Percentiles rank a stretch among this genome's conserved stretches.
Evolutionary conservation across 345 rosid species (phyloP).

Genomic region (Syzygium aromaticum): DNA sequence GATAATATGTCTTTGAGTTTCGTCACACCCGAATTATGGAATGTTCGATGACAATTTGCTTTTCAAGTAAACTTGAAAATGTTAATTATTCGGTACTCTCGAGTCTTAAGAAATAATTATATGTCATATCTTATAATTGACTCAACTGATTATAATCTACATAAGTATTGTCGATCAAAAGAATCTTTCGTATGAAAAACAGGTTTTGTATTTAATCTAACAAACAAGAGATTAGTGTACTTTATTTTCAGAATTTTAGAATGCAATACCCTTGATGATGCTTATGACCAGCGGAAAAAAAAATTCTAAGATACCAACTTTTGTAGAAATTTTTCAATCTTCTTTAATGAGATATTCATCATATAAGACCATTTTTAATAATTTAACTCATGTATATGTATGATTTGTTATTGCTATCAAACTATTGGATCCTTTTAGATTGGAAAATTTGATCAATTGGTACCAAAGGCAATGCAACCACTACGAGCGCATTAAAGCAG

Average conservation of each 20-base stretch:
- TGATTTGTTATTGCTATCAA: background rate
- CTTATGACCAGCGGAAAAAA: background rate
- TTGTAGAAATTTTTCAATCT: background rate
- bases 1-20: background rate
- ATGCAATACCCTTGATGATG: background rate
- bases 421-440: background rate
- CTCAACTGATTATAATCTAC: background rate
- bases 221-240: background rate
- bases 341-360: background rate
- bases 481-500: background rate
- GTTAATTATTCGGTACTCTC: background rate
- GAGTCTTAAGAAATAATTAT: background rate
- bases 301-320: background rate
- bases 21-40: background rate
- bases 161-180: background rate
- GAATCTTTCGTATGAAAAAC: background rate
- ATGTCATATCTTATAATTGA: background rate
- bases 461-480: background rate
- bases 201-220: background rate
- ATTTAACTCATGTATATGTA: background rate
- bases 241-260: background rate
- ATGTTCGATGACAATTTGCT: background rate
- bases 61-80: background rate
- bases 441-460: background rate
- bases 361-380: background rate